Conservation (phyloP, 1,139 yeast genomes). For the Lodderomyces oxycetoniae region DNA sequence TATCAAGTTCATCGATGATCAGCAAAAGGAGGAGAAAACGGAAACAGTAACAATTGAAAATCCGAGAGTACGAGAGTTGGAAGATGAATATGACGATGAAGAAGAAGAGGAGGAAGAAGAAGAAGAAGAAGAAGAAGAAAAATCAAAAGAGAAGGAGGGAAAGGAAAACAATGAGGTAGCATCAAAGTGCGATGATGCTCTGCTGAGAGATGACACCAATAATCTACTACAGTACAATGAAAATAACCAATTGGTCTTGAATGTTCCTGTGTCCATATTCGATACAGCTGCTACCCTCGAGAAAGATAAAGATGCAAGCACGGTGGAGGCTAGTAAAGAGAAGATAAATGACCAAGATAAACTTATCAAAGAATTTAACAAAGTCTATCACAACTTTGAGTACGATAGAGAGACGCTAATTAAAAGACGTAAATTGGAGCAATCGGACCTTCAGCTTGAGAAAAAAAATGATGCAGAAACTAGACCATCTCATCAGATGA, state of each 20-base stretch:
- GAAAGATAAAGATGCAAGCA: background rate
- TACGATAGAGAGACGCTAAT: conserved; percentile 73
- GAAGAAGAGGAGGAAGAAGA: conserved; percentile 32
- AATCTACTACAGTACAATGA: conserved; percentile 18
- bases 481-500: conserved; percentile 7
- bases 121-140: conserved; percentile 20
- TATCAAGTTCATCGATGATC: conserved; percentile 18
- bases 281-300: background rate
- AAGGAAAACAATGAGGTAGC: conserved; percentile 11
- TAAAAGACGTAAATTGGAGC: conserved; percentile 74
- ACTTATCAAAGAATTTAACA: conserved; percentile 42
- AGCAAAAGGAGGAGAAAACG: conserved; percentile 20
- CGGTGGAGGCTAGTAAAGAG: conserved; percentile 3
- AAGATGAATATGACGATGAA: conserved; percentile 41
- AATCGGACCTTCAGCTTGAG: conserved; percentile 71
- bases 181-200: conserved; percentile 10
- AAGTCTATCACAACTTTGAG: conserved; percentile 80
- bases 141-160: conserved; percentile 27
- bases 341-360: conserved; percentile 30
- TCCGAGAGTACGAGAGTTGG: conserved; percentile 28
- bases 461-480: conserved; percentile 15
- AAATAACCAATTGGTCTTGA: conserved; percentile 27
- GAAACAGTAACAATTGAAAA: conserved; percentile 15
- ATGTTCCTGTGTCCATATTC: conserved; percentile 28
- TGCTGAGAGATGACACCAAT: conserved; percentile 5